Evolutionary conservation across 495 filamentous ascomycete genomes (phyloP), one percentile per base, ranked within the genome.

Genomic region (Clohesyomyces aquaticus): DNA sequence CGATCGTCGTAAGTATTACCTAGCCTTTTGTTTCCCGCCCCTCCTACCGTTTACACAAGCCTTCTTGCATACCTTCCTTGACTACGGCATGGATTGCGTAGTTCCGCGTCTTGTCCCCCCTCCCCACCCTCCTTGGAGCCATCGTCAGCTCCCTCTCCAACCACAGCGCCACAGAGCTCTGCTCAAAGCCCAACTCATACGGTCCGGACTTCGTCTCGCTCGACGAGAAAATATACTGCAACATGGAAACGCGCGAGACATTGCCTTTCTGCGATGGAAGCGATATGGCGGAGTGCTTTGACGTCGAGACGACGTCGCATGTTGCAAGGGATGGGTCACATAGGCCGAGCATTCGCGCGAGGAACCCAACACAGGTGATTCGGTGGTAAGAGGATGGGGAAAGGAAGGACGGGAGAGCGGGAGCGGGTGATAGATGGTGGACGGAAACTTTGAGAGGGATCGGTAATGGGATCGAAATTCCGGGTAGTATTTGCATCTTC

Each of bases 161-260:
- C 35, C 35, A 42, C 35, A 42, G n/a, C 35, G 35, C 35, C 35
- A 42, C 35, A 42, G 35, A 42, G n/a, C 35, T 42, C 35, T 42
- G 35, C 35, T 42, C 35, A 9, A 42, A 42, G 35, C 35, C 35
- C 35, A 42, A 42, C 35, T 42, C 35, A 9, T 42, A 42, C n/a
- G 35, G 35, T 42, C 35, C 35, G 35, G 35, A 42, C 35, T 42
- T 42, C 35, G 35, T 42, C n/a, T 42, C 35, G 35, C 35, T 42
- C 35, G 35, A 42, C 35, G 35, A 42, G 35, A 42, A 42, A 42
- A n/a, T 42, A 42, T 42, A 42, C 35, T 42, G 35, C 35, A 42
- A 42, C 35, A 42, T 42, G 35, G 35, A 42, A n/a, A 42, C 35
- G 35, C 35, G 35, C 35, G 10, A 42, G 35, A 42, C 35, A 9